Evolutionary conservation across 306 rosid genomes (phyloP), one percentile per base, ranked within the genome.

Genomic region (Lathyrus tuberosus): DNA sequence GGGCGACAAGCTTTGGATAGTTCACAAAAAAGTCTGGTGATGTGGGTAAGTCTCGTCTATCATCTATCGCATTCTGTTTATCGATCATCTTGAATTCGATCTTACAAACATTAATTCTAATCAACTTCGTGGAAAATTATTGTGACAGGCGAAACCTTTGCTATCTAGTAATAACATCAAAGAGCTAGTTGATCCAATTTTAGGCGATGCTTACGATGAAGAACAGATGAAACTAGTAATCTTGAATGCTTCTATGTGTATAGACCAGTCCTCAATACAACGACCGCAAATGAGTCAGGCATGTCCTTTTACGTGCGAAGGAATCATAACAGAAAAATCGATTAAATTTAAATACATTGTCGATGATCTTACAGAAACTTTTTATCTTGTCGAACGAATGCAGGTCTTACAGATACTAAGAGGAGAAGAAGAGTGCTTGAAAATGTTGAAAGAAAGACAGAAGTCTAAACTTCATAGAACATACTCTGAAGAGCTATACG

Each of bases 1-100:
- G 99, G 99, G 11, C 67, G 91, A 26, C 96, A 81, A 80, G 97
- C 99, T 76, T 66, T 95, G 80, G 97, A 95, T 76, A 86, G 88
- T 76, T 77, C 95, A 68, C 99, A 95, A 70, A 81, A 82, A 80
- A 95, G 99, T 79, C 87, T 95, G 38, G 95, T 95, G 52, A 91
- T 95, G 92, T 95, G 97, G 99, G 99, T 94, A 84, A 15, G 99
- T 53, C 0, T 52, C 3, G 1, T 28, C 59, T 22, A 52, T 0
- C 7, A 3, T 13, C 28, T 17, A 51, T 0, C 22, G 59, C 31
- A 22, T 22, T 53, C 3, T 18, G 6, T 35, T 61, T 58, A 47
- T 62, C 48, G 16, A 51, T 57, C 26, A 47, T 59, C 3, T 54
- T 37, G 58, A 35, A 35, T 35, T 35, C 40, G 40, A 80, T 59